Percentiles rank a stretch among this genome's conserved stretches.
These are phyloP conservation scores for Acanthamoeba divionensis DNA, from an alignment of 208 protist genomes.

Conservation along the genomic window DNA sequence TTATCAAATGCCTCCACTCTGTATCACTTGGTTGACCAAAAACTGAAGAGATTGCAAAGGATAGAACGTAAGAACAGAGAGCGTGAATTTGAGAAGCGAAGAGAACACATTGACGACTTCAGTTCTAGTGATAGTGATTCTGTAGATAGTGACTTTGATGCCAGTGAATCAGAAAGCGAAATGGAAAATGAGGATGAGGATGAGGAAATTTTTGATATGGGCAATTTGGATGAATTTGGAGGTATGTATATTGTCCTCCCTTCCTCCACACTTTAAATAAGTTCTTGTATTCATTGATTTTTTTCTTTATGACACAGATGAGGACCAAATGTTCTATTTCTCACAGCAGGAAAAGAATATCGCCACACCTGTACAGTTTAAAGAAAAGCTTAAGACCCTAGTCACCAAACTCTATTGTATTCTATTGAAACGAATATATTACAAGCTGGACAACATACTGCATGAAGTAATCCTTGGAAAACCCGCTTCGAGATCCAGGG, in stretches of 20 bases:
- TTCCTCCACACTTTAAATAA: too few relatives aligned
- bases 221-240: not conserved
- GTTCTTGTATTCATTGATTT: too few relatives aligned
- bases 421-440: slow-evolving; percentile 24
- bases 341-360: too few relatives aligned
- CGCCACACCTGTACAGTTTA: not conserved
- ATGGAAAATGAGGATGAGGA: not conserved
- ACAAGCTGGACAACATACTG: not conserved
- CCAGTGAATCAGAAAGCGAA: not conserved
- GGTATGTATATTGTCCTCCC: too few relatives aligned
- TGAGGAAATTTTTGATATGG: not conserved
- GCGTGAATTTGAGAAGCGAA: too few relatives aligned
- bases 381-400: not conserved
- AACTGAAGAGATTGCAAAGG: not conserved
- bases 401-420: slow-evolving; percentile 32
- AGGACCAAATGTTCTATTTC: too few relatives aligned
- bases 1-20: slow-evolving; percentile 18
- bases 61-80: too few relatives aligned
- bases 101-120: not conserved
- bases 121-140: too few relatives aligned
- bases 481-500: not conserved
- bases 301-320: too few relatives aligned
- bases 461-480: not conserved
- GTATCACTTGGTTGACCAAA: slow-evolving; percentile 15
- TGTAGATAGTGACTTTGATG: too few relatives aligned